A percentile compares a stretch with the other conserved stretches of the same genome.
These are phyloP conservation scores for Skeletonema marinoi DNA, from an alignment of 108 stramenopile species.

Conservation along the genomic window DNA sequence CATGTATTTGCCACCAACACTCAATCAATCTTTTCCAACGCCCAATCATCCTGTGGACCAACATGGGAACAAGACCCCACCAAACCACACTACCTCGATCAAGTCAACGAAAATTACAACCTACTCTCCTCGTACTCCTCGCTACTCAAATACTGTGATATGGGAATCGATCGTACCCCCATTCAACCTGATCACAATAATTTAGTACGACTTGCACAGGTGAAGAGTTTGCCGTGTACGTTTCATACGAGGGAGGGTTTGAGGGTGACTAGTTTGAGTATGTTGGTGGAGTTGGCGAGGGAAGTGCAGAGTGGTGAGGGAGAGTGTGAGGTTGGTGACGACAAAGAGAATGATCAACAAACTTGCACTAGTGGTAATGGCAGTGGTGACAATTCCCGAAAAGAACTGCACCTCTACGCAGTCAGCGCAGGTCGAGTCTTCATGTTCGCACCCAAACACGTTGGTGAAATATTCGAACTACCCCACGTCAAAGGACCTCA, in stretches of 20 bases:
- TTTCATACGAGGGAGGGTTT: conserved; percentile 86
- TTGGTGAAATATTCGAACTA: conserved; percentile 85
- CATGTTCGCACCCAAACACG: conserved; percentile 82
- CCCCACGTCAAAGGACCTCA: conserved; percentile 63
- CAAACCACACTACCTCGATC: conserved; percentile 15
- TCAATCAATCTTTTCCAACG: not conserved
- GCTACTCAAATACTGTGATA: conserved; percentile 63
- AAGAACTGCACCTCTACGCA: conserved; percentile 73
- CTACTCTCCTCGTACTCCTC: not conserved
- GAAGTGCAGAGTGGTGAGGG: conserved; percentile 20
- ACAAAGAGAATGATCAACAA: conserved; percentile 9
- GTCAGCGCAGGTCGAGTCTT: conserved; percentile 87
- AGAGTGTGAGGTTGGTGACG: conserved; percentile 22
- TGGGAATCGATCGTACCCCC: conserved; percentile 68
- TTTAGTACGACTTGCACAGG: conserved; percentile 51
- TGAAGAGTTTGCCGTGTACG: conserved; percentile 62
- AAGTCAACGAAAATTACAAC: too few relatives aligned
- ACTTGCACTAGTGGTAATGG: conserved; percentile 13
- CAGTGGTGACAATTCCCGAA: not conserved
- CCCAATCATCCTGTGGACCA: conserved; percentile 15
- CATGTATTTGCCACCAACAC: conserved; percentile 34
- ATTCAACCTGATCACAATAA: conserved; percentile 69
- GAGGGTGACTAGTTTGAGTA: conserved; percentile 53
- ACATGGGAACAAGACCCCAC: conserved; percentile 15
- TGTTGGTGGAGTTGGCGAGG: conserved; percentile 38